A percentile compares a stretch with the other conserved stretches of the same genome.
These are phyloP conservation scores for Ascochyta rabiei DNA, from an alignment of 2,329 filamentous ascomycete genomes.

Conservation along the genomic window DNA sequence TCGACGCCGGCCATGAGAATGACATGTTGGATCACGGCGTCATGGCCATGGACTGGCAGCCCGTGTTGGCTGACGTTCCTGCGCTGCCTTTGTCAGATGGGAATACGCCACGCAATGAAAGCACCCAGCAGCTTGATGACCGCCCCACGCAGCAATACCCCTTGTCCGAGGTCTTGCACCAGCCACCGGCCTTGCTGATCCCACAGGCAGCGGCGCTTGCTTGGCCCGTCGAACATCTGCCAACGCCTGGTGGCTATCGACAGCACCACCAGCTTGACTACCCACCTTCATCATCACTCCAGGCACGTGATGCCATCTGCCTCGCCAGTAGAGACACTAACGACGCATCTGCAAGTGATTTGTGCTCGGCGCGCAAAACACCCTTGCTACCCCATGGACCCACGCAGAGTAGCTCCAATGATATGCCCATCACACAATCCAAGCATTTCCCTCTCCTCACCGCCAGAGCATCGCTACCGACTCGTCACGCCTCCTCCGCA, in stretches of 20 bases:
- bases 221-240: background rate
- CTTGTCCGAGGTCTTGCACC: background rate
- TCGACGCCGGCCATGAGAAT: background rate
- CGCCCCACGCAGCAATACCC: background rate
- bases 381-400: background rate
- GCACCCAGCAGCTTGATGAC: background rate
- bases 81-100: background rate
- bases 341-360: background rate
- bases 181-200: background rate
- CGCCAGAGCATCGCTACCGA: slow-evolving; percentile 5
- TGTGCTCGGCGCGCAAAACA: background rate
- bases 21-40: slow-evolving; percentile 7
- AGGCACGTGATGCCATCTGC: background rate
- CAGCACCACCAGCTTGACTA: background rate
- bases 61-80: background rate
- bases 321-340: background rate
- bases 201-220: background rate
- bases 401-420: background rate
- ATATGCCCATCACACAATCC: background rate
- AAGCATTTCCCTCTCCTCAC: background rate
- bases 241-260: background rate
- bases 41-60: slow-evolving; percentile 38
- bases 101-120: background rate
- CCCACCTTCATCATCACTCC: slow-evolving; percentile 5
- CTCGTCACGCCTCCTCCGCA: slow-evolving; percentile 19